phyloP scores from a whole-genome alignment of 257 asterid species.

The Solanum bulbocastanum region DNA sequence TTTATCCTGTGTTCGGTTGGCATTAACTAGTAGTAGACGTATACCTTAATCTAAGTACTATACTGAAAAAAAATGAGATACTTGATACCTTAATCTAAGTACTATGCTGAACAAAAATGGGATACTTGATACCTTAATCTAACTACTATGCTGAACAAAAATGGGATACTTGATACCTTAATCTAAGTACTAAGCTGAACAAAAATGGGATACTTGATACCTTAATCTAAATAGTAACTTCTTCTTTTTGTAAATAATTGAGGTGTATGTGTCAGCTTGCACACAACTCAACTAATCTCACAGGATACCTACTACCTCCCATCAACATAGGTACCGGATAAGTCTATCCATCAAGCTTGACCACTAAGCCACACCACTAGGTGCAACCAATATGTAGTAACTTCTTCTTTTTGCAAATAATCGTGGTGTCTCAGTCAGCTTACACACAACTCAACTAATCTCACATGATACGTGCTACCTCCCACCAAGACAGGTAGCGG shows the following conservation, averaged over 20 bases:
- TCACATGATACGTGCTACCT: not conserved
- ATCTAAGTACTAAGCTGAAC: too few relatives aligned
- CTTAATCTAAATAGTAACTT: not conserved
- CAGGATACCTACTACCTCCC: not conserved
- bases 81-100: not conserved
- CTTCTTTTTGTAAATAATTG: not conserved
- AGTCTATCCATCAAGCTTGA: not conserved
- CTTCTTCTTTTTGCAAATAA: not conserved
- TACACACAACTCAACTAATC: not conserved
- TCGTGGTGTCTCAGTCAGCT: not conserved
- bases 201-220: too few relatives aligned
- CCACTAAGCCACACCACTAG: not conserved
- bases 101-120: not conserved
- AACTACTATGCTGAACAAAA: not conserved
- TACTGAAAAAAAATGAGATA: not conserved
- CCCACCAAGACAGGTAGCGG: not conserved
- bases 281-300: not conserved
- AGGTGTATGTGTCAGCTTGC: not conserved
- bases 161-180: too few relatives aligned
- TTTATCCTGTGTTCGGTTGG: not conserved
- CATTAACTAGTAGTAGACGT: not conserved
- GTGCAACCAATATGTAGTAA: not conserved
- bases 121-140: not conserved
- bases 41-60: not conserved
- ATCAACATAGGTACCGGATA: not conserved